Percentiles rank a stretch among this genome's conserved stretches.
phyloP scores from a whole-genome alignment of 2,329 filamentous ascomycete genomes.

The Aspergillus hortae region DNA sequence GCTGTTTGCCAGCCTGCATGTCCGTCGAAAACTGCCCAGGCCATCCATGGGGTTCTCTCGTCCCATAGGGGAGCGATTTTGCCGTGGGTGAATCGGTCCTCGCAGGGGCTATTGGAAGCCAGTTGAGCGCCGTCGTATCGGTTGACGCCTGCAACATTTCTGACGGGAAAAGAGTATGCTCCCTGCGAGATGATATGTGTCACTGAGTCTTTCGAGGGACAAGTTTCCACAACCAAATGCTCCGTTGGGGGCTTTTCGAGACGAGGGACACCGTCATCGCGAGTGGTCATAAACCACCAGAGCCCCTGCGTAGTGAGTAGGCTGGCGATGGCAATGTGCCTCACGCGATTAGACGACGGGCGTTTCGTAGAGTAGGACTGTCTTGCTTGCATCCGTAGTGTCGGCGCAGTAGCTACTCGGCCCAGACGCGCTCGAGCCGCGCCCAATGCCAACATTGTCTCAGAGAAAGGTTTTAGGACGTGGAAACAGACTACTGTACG shows the following conservation, averaged over 20 bases:
- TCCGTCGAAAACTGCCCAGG: constrained; percentile 42
- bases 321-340: constrained; percentile 11
- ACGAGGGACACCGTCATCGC: constrained; percentile 16
- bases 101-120: constrained; percentile 37
- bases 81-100: constrained; percentile 26
- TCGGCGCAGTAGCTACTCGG: constrained; percentile 1
- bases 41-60: constrained; percentile 24
- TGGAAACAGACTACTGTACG: no score
- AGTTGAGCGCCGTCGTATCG: constrained; percentile 26
- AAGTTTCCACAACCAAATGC: constrained; percentile 8
- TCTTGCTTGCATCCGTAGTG: constrained; percentile 5
- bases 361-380: constrained; percentile 10
- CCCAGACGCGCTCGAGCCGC: constrained; percentile 3
- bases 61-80: constrained; percentile 21
- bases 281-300: constrained; percentile 16
- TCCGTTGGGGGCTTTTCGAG: constrained; percentile 12
- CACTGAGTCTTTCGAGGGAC: constrained; percentile 18
- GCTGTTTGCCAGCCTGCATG: constrained; percentile 30
- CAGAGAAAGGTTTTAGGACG: no score
- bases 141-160: constrained; percentile 15
- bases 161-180: constrained; percentile 20
- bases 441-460: not conserved
- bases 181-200: constrained; percentile 19
- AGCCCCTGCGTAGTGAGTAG: constrained; percentile 13
- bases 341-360: constrained; percentile 7